These are phyloP conservation scores for Beauveria asiatica DNA, from an alignment of 2,329 filamentous ascomycete genomes.

Conservation along the genomic window DNA sequence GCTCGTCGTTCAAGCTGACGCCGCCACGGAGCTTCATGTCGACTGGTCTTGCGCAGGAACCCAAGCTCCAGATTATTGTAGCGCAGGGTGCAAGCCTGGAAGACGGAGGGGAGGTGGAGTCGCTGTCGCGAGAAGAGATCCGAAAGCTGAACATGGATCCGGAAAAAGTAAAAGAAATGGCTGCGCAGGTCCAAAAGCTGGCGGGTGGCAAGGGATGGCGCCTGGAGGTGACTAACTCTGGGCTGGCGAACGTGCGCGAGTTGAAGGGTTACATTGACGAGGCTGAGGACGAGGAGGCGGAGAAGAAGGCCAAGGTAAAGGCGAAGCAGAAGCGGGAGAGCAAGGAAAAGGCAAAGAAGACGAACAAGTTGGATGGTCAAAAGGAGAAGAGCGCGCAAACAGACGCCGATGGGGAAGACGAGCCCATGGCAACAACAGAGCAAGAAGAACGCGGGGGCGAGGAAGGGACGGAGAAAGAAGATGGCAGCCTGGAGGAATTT, in stretches of 20 bases:
- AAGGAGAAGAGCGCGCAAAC: background rate
- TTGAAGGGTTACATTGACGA: slow-evolving; percentile 57
- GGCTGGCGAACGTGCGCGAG: slow-evolving; percentile 46
- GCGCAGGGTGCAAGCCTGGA: slow-evolving; percentile 38
- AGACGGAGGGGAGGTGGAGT: slow-evolving; percentile 53
- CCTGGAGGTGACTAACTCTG: slow-evolving; percentile 67
- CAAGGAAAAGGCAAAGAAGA: slow-evolving; percentile 12
- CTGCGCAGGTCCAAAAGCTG: slow-evolving; percentile 57
- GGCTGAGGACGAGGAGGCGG: slow-evolving; percentile 16
- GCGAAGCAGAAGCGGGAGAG: slow-evolving; percentile 1
- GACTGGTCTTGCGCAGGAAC: slow-evolving; percentile 17
- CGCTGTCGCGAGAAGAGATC: slow-evolving; percentile 58
- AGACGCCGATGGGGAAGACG: slow-evolving; percentile 17
- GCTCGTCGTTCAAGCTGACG: slow-evolving; percentile 36
- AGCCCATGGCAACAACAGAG: slow-evolving; percentile 15
- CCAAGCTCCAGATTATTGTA: slow-evolving; percentile 30
- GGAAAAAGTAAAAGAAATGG: slow-evolving; percentile 60
- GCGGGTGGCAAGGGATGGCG: slow-evolving; percentile 70
- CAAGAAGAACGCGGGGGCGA: background rate
- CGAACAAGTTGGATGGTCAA: background rate
- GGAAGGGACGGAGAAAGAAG: slow-evolving; percentile 16
- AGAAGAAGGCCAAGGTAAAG: background rate
- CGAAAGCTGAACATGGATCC: slow-evolving; percentile 58
- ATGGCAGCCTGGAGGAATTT: slow-evolving; percentile 42
- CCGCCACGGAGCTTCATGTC: slow-evolving; percentile 34